Evolutionary conservation across 345 rosid species (phyloP).

Genomic region (Sonneratia caseolaris): DNA sequence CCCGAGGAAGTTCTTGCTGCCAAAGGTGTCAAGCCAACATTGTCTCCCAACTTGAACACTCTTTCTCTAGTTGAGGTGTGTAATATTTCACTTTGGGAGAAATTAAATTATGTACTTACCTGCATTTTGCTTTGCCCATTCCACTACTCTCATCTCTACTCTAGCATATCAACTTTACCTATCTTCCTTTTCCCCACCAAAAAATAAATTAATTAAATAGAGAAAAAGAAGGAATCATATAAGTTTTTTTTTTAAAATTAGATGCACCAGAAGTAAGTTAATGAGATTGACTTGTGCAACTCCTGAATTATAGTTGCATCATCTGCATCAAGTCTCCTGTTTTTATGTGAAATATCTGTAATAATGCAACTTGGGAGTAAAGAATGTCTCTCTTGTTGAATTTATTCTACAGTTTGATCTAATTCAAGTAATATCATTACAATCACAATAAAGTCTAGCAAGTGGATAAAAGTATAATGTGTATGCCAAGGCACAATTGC

Average conservation of each 20-base stretch:
- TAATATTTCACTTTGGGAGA: neutral
- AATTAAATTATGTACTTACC: too few species aligned
- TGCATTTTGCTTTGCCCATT: too few species aligned
- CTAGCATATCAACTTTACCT: neutral
- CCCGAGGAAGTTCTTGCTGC: conserved; percentile 95
- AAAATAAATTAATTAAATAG: neutral
- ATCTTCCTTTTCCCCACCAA: neutral
- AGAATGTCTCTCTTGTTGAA: neutral
- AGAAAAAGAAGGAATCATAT: neutral
- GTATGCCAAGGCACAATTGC: neutral
- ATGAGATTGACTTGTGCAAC: neutral
- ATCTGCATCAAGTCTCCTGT: neutral
- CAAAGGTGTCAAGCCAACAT: conserved; percentile 88
- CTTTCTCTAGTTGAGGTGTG: conserved; percentile 82
- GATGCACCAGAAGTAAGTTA: neutral
- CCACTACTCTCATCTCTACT: too few species aligned
- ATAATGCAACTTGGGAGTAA: neutral
- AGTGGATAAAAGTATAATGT: neutral
- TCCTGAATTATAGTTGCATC: neutral
- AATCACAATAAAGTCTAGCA: neutral
- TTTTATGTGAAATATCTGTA: neutral
- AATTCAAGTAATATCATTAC: neutral
- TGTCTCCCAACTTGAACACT: conserved; percentile 86
- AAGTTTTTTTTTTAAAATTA: neutral
- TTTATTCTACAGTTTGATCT: neutral